Conservation (phyloP, 352 stramenopile species). For the Vaucheria bursata region DNA sequence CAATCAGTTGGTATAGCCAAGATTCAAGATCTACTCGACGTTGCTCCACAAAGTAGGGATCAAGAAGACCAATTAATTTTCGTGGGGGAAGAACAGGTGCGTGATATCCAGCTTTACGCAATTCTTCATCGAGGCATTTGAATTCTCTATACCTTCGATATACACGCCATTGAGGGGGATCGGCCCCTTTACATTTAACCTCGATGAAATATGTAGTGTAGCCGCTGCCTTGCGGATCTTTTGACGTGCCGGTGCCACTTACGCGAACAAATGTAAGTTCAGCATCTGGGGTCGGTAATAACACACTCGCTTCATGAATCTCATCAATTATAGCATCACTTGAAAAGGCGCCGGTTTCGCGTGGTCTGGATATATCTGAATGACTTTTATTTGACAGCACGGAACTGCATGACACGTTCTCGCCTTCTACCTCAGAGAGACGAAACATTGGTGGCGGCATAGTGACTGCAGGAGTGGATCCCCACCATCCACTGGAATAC, state of each 20-base stretch:
- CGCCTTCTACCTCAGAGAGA: background rate
- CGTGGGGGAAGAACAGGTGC: conserved; percentile 66
- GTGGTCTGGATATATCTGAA: background rate
- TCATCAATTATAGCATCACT: background rate
- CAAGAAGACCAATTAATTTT: conserved; percentile 69
- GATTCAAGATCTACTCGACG: conserved; percentile 60
- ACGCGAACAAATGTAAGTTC: conserved; percentile 3
- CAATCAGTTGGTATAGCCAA: conserved; percentile 61
- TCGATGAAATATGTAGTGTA: conserved; percentile 8
- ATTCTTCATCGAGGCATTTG: conserved; percentile 61
- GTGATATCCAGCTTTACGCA: conserved; percentile 60
- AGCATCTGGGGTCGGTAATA: background rate
- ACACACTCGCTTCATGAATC: conserved; percentile 2
- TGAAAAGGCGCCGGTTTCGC: background rate
- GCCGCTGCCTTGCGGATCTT: background rate
- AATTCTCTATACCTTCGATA: conserved; percentile 73
- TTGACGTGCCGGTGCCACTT: background rate
- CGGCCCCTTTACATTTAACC: background rate
- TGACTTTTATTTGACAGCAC: background rate
- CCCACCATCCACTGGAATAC: conserved; percentile 1
- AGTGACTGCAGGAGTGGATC: background rate
- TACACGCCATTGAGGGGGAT: conserved; percentile 60
- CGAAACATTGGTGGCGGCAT: conserved; percentile 11
- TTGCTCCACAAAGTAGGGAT: conserved; percentile 65
- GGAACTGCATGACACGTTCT: background rate